Evolutionary conservation across 139 green algal genomes (phyloP).

Genomic region (Trebouxia sp.): DNA sequence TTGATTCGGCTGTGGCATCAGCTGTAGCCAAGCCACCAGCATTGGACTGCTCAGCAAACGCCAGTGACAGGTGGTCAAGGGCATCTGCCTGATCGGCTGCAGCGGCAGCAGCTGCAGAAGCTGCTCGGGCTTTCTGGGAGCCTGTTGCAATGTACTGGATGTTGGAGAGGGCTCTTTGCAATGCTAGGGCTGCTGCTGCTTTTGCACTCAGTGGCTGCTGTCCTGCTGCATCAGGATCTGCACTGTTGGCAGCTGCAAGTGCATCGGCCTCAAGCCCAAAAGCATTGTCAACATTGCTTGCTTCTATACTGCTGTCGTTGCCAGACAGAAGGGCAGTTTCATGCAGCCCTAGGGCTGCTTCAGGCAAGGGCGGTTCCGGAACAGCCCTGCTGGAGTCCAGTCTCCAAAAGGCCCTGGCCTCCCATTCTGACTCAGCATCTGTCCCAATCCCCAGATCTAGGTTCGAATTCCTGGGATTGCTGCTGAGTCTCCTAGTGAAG

Average conservation of each 20-base stretch:
- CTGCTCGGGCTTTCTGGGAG: constrained; percentile 9
- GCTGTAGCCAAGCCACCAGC: no score
- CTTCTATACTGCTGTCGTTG: no score
- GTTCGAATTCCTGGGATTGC: background rate
- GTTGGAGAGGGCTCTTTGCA: constrained; percentile 11
- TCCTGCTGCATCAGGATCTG: background rate
- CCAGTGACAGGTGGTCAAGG: background rate
- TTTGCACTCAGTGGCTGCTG: background rate
- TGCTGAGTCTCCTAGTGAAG: background rate
- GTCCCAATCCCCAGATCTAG: background rate
- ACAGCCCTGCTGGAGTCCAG: background rate
- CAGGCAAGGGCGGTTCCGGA: background rate
- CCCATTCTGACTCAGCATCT: background rate
- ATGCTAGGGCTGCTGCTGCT: constrained; percentile 6
- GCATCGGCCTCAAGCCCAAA: background rate
- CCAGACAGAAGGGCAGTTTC: no score
- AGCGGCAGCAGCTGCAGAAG: background rate
- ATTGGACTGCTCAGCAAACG: background rate
- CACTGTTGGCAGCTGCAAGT: no score
- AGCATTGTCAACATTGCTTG: no score
- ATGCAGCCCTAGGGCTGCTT: background rate
- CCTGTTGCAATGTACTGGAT: constrained; percentile 11
- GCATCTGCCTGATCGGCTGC: background rate
- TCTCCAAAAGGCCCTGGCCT: background rate
- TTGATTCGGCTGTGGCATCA: no score